These are phyloP conservation scores for Xylaria sp. DNA, from an alignment of 2,329 filamentous ascomycete species.

Conservation along the genomic window DNA sequence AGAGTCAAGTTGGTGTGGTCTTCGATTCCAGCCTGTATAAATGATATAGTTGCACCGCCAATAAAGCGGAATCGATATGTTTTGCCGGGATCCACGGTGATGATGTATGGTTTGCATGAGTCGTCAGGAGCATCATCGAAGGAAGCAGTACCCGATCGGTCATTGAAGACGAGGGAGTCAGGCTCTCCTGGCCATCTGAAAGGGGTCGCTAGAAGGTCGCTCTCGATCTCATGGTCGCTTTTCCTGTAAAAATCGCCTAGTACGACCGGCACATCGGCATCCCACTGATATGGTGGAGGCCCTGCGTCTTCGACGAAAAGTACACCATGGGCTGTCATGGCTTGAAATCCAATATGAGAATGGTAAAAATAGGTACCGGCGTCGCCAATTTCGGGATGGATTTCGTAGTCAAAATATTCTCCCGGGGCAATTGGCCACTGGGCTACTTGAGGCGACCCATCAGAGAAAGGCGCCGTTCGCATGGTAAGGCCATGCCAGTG, in stretches of 20 bases:
- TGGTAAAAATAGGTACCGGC: constrained; percentile 76
- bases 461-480: constrained; percentile 70
- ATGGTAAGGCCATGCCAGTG: constrained; percentile 76
- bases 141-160: constrained; percentile 57
- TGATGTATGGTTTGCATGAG: constrained; percentile 60
- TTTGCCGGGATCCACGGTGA: constrained; percentile 69
- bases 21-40: constrained; percentile 66
- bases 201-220: constrained; percentile 59
- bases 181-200: constrained; percentile 71
- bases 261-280: constrained; percentile 68
- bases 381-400: constrained; percentile 62
- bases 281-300: constrained; percentile 66
- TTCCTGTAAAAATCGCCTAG: constrained; percentile 69
- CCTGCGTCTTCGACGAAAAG: constrained; percentile 66
- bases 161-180: constrained; percentile 67
- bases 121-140: constrained; percentile 51
- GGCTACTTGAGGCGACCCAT: constrained; percentile 68
- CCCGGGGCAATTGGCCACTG: constrained; percentile 74
- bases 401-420: constrained; percentile 75
- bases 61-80: constrained; percentile 72
- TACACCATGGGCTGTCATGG: constrained; percentile 65
- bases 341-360: constrained; percentile 73
- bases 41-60: constrained; percentile 65
- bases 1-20: constrained; percentile 66
- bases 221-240: constrained; percentile 63